Evolutionary conservation across 345 rosid species (phyloP).

Genomic region (Luvunga scandens): DNA sequence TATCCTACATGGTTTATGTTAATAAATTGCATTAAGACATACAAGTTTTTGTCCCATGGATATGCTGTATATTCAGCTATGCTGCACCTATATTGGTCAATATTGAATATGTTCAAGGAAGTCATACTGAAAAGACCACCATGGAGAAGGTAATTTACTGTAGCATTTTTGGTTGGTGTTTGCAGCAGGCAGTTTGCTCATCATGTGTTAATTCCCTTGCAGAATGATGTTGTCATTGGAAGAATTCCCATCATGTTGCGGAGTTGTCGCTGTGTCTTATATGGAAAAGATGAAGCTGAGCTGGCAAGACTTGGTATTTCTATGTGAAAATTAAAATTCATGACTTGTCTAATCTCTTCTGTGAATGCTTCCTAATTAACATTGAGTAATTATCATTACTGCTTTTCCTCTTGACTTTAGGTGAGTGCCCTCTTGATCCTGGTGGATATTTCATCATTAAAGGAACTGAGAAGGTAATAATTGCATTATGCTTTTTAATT

Average conservation of each 20-base stretch:
- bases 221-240: conserved; percentile 69
- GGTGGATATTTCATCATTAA: conserved; percentile 92
- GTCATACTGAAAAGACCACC: conserved; percentile 37
- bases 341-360: not conserved
- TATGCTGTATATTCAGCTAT: conserved; percentile 46
- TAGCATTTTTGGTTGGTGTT: not conserved
- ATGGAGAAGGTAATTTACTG: conserved; percentile 48
- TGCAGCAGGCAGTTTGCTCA: not conserved
- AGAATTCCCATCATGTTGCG: conserved; percentile 93
- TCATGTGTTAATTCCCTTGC: conserved; percentile 22
- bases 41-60: not conserved
- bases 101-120: conserved; percentile 65
- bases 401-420: conserved; percentile 34
- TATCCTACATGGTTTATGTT: not conserved
- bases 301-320: conserved; percentile 82
- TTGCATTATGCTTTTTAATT: not conserved
- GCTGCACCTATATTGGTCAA: conserved; percentile 79
- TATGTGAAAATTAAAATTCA: conserved; percentile 13
- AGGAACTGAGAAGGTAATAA: conserved; percentile 83
- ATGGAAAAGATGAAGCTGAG: conserved; percentile 88
- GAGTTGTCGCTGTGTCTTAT: conserved; percentile 69
- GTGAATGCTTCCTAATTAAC: conserved; percentile 5
- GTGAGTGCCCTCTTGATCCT: conserved; percentile 98
- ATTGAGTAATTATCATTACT: not conserved
- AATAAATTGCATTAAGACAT: not conserved